These are phyloP conservation scores for Saksenaea vasiformis DNA, from an alignment of 371 early-diverging fungal species.

Conservation along the genomic window DNA sequence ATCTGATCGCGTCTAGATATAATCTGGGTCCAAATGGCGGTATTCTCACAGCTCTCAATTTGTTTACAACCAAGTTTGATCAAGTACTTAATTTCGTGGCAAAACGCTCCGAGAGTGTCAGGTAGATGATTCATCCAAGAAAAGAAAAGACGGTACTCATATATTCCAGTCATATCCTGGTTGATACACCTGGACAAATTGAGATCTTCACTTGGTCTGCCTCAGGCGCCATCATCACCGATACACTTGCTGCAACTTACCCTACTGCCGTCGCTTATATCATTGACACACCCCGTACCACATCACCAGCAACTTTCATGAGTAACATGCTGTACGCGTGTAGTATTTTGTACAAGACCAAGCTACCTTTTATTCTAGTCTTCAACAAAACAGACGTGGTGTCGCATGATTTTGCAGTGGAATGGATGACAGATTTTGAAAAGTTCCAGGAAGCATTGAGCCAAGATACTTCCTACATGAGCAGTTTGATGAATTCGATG, in stretches of 20 bases:
- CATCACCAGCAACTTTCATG: slow-evolving; percentile 97
- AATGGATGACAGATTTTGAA: slow-evolving; percentile 98
- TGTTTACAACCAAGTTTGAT: slow-evolving; percentile 97
- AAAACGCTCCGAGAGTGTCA: slow-evolving; percentile 72
- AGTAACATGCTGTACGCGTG: slow-evolving; percentile 99
- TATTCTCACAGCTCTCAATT: slow-evolving; percentile 95
- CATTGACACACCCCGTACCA: slow-evolving; percentile 95
- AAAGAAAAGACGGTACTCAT: background rate
- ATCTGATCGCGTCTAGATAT: slow-evolving; percentile 58
- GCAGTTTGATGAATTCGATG: slow-evolving; percentile 92
- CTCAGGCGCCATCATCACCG: slow-evolving; percentile 97
- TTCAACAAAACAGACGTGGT: slow-evolving; percentile 99
- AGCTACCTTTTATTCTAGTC: slow-evolving; percentile 91
- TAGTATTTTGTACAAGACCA: slow-evolving; percentile 94
- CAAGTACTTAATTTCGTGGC: slow-evolving; percentile 87
- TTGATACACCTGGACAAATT: slow-evolving; percentile 99
- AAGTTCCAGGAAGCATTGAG: slow-evolving; percentile 86
- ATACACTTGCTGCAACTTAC: slow-evolving; percentile 89
- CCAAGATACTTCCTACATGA: slow-evolving; percentile 85
- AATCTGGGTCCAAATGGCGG: slow-evolving; percentile 99
- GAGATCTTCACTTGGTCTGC: slow-evolving; percentile 99
- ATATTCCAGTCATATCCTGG: slow-evolving; percentile 70
- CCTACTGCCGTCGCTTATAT: slow-evolving; percentile 96
- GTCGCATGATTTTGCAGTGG: slow-evolving; percentile 83
- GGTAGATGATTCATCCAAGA: slow-evolving; percentile 45